These are phyloP conservation scores for Capillidium heterosporum DNA, from an alignment of 371 early-diverging fungal species.

Conservation along the genomic window DNA sequence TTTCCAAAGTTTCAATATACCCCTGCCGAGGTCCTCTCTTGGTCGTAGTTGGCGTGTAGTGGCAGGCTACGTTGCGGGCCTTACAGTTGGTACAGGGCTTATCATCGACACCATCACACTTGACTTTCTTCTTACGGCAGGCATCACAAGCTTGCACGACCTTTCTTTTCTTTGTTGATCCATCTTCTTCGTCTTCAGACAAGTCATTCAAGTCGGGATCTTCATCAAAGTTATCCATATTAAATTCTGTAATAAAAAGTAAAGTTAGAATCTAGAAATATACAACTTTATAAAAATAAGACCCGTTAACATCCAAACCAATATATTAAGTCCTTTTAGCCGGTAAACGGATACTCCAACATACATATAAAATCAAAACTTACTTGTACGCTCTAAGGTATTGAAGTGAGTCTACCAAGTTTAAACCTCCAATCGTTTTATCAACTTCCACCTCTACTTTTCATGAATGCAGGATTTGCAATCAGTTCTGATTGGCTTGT, in stretches of 20 bases:
- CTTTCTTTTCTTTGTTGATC: background rate
- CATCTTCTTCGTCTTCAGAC: background rate
- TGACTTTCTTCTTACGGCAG: slow-evolving; percentile 57
- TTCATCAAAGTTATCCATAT: background rate
- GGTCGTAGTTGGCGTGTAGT: slow-evolving; percentile 43
- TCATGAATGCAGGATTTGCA: no score
- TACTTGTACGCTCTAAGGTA: no score
- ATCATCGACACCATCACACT: slow-evolving; percentile 31
- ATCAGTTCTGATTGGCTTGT: no score
- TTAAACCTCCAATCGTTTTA: no score
- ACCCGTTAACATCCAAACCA: no score
- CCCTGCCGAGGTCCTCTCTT: slow-evolving; percentile 67
- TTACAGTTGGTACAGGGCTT: slow-evolving; percentile 66
- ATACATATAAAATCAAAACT: no score
- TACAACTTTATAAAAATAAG: no score
- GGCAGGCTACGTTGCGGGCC: slow-evolving; percentile 36
- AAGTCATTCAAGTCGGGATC: background rate
- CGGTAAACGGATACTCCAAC: no score
- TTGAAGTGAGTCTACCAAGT: no score
- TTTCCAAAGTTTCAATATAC: slow-evolving; percentile 54
- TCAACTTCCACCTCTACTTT: no score
- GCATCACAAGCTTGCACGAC: slow-evolving; percentile 54
- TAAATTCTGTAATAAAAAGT: background rate
- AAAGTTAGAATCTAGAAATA: no score
- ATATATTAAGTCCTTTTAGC: no score